A percentile compares a stretch with the other conserved stretches of the same genome.
Conservation (phyloP, 805 yeast species). For the Saturnispora diversa region DNA sequence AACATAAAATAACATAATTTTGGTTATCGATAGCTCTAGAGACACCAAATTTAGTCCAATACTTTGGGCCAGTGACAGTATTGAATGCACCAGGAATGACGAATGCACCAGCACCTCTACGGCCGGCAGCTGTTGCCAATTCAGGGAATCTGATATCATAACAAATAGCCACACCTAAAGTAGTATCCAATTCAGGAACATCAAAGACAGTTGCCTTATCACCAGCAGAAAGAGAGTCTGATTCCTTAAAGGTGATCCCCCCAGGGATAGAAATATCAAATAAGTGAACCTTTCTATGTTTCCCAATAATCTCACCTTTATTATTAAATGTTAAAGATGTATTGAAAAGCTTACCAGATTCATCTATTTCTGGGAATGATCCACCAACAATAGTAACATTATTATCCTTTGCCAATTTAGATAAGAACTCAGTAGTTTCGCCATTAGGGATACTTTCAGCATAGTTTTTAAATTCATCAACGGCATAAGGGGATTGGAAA, state of each 20-base stretch:
- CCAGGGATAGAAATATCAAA: constrained; percentile 91
- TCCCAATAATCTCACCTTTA: constrained; percentile 69
- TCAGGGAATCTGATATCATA: constrained; percentile 80
- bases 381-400: constrained; percentile 76
- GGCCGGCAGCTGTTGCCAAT: constrained; percentile 59
- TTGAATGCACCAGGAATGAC: constrained; percentile 80
- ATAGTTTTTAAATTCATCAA: constrained; percentile 74
- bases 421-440: constrained; percentile 52
- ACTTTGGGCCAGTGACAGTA: constrained; percentile 77
- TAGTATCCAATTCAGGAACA: constrained; percentile 52
- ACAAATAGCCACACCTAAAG: constrained; percentile 78
- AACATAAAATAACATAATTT: constrained; percentile 65
- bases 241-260: constrained; percentile 82
- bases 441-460: constrained; percentile 83
- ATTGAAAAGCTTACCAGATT: constrained; percentile 54
- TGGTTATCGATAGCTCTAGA: constrained; percentile 73
- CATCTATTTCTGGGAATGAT: constrained; percentile 75
- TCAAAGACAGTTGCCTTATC: constrained; percentile 71
- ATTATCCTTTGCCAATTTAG: constrained; percentile 57
- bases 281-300: constrained; percentile 84
- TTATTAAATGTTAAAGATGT: constrained; percentile 68
- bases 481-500: constrained; percentile 92
- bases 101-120: constrained; percentile 66
- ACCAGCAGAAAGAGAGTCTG: constrained; percentile 69
- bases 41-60: constrained; percentile 70